Percentiles rank a stretch among this genome's conserved stretches.
These are phyloP conservation scores for Spirogloea muscicola DNA, from an alignment of 139 green algal species.

Conservation along the genomic window DNA sequence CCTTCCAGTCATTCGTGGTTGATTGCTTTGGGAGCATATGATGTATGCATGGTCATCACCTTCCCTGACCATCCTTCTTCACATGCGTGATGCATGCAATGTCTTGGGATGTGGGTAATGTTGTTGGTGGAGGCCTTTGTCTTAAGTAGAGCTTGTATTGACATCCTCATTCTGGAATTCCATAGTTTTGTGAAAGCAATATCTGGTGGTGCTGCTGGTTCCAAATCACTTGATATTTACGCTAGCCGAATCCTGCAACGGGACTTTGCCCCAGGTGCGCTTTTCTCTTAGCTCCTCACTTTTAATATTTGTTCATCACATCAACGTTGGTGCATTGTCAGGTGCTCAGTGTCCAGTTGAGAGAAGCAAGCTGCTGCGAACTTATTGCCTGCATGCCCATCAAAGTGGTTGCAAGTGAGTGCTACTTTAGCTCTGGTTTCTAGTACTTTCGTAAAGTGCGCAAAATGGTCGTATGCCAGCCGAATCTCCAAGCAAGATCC, in stretches of 20 bases:
- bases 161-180: not conserved
- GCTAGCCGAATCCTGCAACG: conserved; percentile 24
- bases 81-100: not conserved
- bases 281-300: not conserved
- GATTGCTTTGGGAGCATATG: no score
- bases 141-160: not conserved
- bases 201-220: conserved; percentile 31
- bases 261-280: conserved; percentile 26
- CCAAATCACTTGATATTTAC: conserved; percentile 41
- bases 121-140: not conserved
- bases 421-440: not conserved
- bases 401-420: no score
- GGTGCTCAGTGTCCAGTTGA: not conserved
- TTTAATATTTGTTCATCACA: not conserved
- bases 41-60: no score
- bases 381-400: no score
- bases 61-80: not conserved
- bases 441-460: not conserved
- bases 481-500: not conserved
- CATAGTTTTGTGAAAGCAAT: conserved; percentile 33
- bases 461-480: not conserved
- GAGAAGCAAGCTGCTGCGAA: not conserved
- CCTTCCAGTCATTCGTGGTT: no score
- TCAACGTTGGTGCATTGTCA: not conserved
- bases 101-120: not conserved